A percentile compares a stretch with the other conserved stretches of the same genome.
phyloP scores from a whole-genome alignment of 2,329 filamentous ascomycete species.

The Simplicillium aogashimaense region DNA sequence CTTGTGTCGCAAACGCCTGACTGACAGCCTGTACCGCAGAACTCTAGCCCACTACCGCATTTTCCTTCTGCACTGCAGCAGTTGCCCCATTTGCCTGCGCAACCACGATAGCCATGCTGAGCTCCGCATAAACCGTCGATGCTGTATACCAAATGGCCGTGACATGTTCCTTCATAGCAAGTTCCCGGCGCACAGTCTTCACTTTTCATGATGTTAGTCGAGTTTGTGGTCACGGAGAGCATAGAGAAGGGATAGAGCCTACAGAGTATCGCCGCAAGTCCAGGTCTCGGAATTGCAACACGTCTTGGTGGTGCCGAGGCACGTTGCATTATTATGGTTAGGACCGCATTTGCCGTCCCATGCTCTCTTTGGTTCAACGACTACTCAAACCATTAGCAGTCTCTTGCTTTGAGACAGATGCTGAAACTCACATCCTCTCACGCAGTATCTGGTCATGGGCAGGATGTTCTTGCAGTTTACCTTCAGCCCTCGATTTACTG shows the following conservation, averaged over 20 bases:
- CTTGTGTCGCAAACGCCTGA: no score
- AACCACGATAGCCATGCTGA: background rate
- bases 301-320: background rate
- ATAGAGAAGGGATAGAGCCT: background rate
- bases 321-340: background rate
- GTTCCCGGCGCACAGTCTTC: background rate
- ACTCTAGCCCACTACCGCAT: no score
- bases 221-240: background rate
- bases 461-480: background rate
- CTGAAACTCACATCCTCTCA: background rate
- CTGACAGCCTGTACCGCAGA: no score
- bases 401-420: background rate
- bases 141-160: background rate
- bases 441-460: background rate
- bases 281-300: background rate
- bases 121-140: background rate
- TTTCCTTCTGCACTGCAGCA: no score
- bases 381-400: background rate
- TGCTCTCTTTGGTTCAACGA: background rate
- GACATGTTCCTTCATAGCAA: background rate
- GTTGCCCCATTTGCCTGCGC: background rate
- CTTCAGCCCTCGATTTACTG: background rate
- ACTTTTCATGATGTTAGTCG: background rate
- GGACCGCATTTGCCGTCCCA: background rate
- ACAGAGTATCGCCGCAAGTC: background rate